phyloP scores from a whole-genome alignment of 805 yeast species.

The Wickerhamiella kazuoi region DNA sequence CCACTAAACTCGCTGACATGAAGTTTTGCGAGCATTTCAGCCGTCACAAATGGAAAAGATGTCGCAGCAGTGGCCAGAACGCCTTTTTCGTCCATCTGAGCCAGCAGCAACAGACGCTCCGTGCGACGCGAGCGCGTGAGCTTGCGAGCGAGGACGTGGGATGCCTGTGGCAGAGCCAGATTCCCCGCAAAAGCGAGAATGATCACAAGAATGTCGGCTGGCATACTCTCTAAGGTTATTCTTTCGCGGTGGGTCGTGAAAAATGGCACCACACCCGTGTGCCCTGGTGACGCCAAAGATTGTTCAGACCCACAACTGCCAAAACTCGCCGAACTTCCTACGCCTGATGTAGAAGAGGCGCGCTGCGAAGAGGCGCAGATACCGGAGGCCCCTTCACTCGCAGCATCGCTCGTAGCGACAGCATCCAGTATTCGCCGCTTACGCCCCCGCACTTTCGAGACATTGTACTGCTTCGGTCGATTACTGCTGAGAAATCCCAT shows the following conservation, averaged over 20 bases:
- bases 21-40: conserved; percentile 27
- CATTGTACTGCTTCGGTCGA: neutral
- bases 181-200: conserved; percentile 26
- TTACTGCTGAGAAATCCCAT: conserved; percentile 9
- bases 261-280: no score
- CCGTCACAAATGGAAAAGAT: conserved; percentile 14
- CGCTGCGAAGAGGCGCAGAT: no score
- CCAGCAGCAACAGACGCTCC: conserved; percentile 10
- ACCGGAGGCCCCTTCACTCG: no score
- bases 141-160: conserved; percentile 16
- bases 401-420: neutral
- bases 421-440: neutral
- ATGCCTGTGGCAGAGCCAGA: conserved; percentile 23
- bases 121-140: conserved; percentile 18
- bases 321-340: no score
- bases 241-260: no score
- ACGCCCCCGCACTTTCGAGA: neutral
- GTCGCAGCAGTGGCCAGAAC: conserved; percentile 7
- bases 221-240: conserved; percentile 27
- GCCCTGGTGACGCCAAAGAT: no score
- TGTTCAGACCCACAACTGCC: no score
- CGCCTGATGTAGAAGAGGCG: no score
- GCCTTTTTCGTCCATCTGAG: conserved; percentile 8
- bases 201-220: conserved; percentile 26
- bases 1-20: conserved; percentile 52